Evolutionary conservation across 139 green algal genomes (phyloP).

Genomic region (Eudorina sp.): DNA sequence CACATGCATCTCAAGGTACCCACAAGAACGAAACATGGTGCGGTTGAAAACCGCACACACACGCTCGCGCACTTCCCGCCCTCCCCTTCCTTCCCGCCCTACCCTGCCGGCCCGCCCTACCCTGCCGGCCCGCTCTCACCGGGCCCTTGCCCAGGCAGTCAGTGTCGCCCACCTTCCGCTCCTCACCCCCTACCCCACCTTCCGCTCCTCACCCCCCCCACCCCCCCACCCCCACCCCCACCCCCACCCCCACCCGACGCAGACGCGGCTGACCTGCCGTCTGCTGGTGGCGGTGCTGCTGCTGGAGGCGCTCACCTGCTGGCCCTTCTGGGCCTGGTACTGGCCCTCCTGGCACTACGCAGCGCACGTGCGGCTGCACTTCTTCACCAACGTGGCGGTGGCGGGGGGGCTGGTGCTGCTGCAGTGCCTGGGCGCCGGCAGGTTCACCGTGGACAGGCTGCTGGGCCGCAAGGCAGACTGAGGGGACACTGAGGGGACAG

Average conservation of each 20-base stretch:
- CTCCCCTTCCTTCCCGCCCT: no score
- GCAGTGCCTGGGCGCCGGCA: conserved; percentile 54
- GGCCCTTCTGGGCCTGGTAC: conserved; percentile 59
- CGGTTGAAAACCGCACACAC: no score
- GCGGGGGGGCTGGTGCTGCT: conserved; percentile 62
- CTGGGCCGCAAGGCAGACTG: conserved; percentile 46
- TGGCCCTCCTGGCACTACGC: conserved; percentile 61
- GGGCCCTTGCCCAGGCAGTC: no score
- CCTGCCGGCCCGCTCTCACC: no score
- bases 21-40: no score
- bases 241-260: background rate
- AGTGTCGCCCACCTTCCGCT: no score
- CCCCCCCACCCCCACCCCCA: no score
- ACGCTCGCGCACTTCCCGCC: no score
- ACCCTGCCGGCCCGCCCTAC: no score
- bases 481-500: background rate
- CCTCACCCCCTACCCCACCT: background rate
- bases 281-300: conserved; percentile 40
- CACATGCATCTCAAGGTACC: no score
- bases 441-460: conserved; percentile 57
- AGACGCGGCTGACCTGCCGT: conserved; percentile 39
- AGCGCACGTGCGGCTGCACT: conserved; percentile 64
- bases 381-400: conserved; percentile 68
- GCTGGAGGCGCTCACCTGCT: conserved; percentile 71
- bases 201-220: no score